Base-by-base conservation (phyloP, 805 yeast species). In the Lipomyces yamanashiensis region DNA sequence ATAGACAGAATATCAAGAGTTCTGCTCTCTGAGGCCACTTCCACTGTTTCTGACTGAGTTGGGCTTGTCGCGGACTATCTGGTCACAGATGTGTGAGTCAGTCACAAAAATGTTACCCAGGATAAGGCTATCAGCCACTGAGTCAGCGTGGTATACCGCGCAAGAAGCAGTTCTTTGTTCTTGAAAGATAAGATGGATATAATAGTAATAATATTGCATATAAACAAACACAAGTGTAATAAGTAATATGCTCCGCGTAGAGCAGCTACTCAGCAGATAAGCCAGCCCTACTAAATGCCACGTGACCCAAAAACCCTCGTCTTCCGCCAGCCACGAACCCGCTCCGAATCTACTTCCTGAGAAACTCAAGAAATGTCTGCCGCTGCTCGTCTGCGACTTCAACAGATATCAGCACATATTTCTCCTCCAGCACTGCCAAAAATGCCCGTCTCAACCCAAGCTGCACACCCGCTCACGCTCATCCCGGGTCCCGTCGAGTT, bases 401-500 rank as follows among this genome's bases (percentile, higher is more conserved):
- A 51, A 7, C 61, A 59, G 58, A 37, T 59, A 41, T 63, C 67
- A 28, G 49, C 63, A 7, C 61, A 59, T 47, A 10, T 59, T 36
- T 19, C 63, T 15, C 13, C 66, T 5, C 21, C 59, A 2, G 15
- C 52, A 5, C 15, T 44, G 7, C 10, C 58, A 9, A 50, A 54
- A 49, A 36, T 50, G 56, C 50, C 55, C 34, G 52, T 56, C 39
- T 58, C 66, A 44, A 37, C 55, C n/a, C 65, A 67, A 33, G 62
- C 66, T 10, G 61, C 64, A 40, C 81, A 79, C 67, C 73, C 78
- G 37, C 72, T 83, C 52, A 74, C 85, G 49, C 79, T 90, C 79
- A 88, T 90, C 70, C 72, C 96, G 19, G 96, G 96, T 44, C 96
- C 96, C 65, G 87, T 90, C 73, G 90, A 87, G 77, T 86, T 93